These are phyloP conservation scores for Diaporthe australafricana DNA, from an alignment of 2,329 filamentous ascomycete genomes.

Conservation along the genomic window DNA sequence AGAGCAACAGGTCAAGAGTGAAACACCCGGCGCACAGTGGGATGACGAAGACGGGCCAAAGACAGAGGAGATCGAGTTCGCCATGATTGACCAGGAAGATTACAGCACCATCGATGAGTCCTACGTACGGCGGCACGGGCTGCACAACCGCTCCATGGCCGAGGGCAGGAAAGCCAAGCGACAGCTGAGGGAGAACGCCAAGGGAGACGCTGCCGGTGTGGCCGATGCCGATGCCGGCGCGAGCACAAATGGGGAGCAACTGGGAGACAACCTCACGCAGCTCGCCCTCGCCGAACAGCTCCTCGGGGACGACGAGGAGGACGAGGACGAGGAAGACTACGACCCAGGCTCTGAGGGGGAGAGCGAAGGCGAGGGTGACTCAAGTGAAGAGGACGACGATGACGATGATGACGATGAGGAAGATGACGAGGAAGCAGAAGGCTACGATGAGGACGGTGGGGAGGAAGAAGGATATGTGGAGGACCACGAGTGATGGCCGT, in stretches of 20 bases:
- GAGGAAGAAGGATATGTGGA: constrained; percentile 42
- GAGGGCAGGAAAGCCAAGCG: constrained; percentile 75
- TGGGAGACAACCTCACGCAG: constrained; percentile 55
- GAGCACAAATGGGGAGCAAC: constrained; percentile 51
- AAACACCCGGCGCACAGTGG: constrained; percentile 36
- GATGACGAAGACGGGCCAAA: constrained; percentile 45
- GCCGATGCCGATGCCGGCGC: constrained; percentile 46
- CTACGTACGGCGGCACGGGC: constrained; percentile 70
- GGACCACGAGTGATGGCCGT: constrained; percentile 29
- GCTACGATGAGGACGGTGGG: constrained; percentile 44
- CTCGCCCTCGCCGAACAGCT: constrained; percentile 64
- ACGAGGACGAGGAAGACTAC: constrained; percentile 75
- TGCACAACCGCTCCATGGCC: constrained; percentile 77
- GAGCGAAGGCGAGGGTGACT: constrained; percentile 66
- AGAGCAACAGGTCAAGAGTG: neutral
- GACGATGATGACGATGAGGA: constrained; percentile 61
- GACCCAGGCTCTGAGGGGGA: constrained; percentile 72
- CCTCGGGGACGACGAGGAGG: constrained; percentile 71
- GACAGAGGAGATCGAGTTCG: constrained; percentile 74
- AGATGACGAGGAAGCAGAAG: constrained; percentile 54
- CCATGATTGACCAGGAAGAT: constrained; percentile 77
- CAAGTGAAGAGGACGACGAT: constrained; percentile 63
- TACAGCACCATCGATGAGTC: constrained; percentile 71
- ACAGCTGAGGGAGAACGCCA: constrained; percentile 69
- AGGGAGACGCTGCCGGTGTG: constrained; percentile 51